phyloP scores from a whole-genome alignment of 139 green algal genomes.

The Chlorella vulgaris region DNA sequence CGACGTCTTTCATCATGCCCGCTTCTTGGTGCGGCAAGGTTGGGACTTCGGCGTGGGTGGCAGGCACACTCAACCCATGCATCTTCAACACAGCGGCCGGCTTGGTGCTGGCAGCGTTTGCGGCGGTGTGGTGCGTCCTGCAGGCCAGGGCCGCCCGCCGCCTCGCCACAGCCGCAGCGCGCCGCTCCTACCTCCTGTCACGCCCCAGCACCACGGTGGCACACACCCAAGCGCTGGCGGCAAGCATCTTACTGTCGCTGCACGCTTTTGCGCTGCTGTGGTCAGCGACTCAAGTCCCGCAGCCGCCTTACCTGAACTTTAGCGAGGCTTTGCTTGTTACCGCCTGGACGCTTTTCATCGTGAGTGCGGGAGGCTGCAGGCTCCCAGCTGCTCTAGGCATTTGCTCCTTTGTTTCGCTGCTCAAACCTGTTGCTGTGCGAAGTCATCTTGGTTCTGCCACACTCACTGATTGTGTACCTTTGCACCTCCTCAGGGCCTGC shows the following conservation, averaged over 20 bases:
- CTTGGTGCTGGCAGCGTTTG: neutral
- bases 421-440: neutral
- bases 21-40: slow-evolving; percentile 7
- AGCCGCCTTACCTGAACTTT: slow-evolving; percentile 11
- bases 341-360: slow-evolving; percentile 13
- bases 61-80: slow-evolving; percentile 21
- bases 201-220: neutral
- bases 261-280: slow-evolving; percentile 32
- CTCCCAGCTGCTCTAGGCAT: neutral
- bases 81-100: slow-evolving; percentile 20
- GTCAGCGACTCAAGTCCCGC: neutral
- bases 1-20: slow-evolving; percentile 3
- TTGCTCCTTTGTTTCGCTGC: neutral
- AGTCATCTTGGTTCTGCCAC: neutral
- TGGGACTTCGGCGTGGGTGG: neutral
- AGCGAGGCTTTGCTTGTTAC: slow-evolving; percentile 28
- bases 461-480: neutral
- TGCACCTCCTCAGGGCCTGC: slow-evolving; percentile 2
- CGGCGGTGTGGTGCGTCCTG: neutral
- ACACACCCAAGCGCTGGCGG: neutral
- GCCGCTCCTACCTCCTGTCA: neutral
- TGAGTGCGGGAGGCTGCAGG: neutral
- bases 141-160: neutral
- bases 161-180: neutral
- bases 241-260: neutral